phyloP scores from a whole-genome alignment of 2,329 filamentous ascomycete species.

The Leptographium lundbergii region DNA sequence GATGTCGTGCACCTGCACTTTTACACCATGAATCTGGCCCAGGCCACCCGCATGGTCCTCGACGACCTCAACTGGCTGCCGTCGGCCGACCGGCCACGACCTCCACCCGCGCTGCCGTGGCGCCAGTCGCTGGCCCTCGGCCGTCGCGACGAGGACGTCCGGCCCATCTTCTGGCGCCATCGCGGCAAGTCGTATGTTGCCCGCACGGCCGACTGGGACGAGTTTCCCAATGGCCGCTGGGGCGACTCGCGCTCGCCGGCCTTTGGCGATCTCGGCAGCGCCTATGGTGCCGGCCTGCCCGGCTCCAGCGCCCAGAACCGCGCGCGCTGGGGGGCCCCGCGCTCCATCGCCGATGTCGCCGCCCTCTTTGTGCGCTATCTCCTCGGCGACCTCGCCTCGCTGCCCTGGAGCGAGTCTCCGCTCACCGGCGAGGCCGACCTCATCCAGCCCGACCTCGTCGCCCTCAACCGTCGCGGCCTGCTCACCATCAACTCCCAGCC shows the following conservation, averaged over 20 bases:
- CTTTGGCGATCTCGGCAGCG: conserved; percentile 88
- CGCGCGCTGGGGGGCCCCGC: conserved; percentile 84
- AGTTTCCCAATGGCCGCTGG: conserved; percentile 98
- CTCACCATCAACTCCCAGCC: conserved; percentile 97
- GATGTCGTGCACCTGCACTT: conserved; percentile 79
- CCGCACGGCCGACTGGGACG: conserved; percentile 96
- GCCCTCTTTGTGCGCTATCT: conserved; percentile 79
- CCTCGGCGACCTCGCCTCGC: conserved; percentile 61
- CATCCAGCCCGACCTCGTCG: conserved; percentile 65
- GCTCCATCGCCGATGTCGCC: conserved; percentile 66
- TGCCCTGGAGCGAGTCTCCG: conserved; percentile 89
- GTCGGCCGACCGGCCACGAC: conserved; percentile 57
- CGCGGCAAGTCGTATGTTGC: conserved; percentile 90
- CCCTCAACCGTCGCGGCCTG: conserved; percentile 74
- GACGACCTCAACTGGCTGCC: conserved; percentile 80
- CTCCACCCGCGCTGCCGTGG: conserved; percentile 85
- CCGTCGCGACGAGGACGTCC: conserved; percentile 84
- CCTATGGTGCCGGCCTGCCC: conserved; percentile 81
- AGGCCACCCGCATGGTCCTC: conserved; percentile 85
- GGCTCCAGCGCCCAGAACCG: conserved; percentile 94
- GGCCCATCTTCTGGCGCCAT: conserved; percentile 98
- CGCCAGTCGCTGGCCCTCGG: conserved; percentile 84
- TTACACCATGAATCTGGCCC: conserved; percentile 98
- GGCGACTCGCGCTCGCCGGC: conserved; percentile 93
- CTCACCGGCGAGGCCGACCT: conserved; percentile 71